Evolutionary conservation across 2,329 filamentous ascomycete genomes (phyloP), one percentile per base, ranked within the genome.

Genomic region (Hypoxylon rubiginosum): DNA sequence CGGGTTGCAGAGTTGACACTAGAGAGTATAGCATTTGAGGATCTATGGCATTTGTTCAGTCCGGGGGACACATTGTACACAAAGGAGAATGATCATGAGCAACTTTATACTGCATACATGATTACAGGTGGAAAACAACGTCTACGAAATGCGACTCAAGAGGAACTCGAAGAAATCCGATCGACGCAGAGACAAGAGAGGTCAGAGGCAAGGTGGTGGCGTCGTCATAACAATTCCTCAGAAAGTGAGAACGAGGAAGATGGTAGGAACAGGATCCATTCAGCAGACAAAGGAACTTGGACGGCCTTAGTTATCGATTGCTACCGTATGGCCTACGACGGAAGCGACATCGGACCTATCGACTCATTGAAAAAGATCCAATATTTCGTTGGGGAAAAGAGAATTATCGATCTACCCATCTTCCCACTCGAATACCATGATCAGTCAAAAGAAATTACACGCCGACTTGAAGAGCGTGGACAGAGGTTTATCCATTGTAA

Each of bases 31-130:
- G 10, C 7, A 11, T 55, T 41, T 17, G 32, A 55, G 15, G 36
- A 55, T 39, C 34, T 55, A 6, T 55, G 52, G 52, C 10, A 41
- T 26, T 24, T 55, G 11, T 55, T 55, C 19, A 19, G 13, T 17
- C 52, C 52, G 10, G 52, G 52, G 3, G 52, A 55, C 17, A 19
- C 39, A 2, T 6, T 55, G 34, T 55, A 41, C 17, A 19, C 52
- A 2, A 24, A 30, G 2, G 19, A 55, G 9, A n/a, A 45, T 11
- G 52, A 34, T 7, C 28, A 28, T 15, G 32, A 41, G 17, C 52
- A 55, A 21, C 52, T 55, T 4, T 43, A 55, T 30, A 55, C 19
- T 8, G 34, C 26, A 13, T 43, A 55, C n/a, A 41, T 39, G n/a
- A 10, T 43, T 10, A 54, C 30, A 10, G 52, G 52, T 6, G 52